Percentiles rank a stretch among this genome's conserved stretches.
phyloP scores from a whole-genome alignment of 352 stramenopile genomes.

The Elongisporangium anandrum region DNA sequence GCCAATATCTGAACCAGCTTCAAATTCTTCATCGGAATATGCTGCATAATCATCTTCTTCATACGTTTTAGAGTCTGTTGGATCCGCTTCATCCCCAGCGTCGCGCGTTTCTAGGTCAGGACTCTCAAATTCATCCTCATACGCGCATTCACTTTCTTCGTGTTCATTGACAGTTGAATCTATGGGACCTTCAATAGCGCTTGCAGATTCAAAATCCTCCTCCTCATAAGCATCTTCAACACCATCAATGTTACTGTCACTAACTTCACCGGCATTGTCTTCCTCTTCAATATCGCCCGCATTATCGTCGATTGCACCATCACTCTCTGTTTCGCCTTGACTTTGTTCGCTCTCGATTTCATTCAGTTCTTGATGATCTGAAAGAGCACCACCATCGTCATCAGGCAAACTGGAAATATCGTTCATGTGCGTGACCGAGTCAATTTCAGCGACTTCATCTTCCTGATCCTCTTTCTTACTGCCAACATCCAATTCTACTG shows the following conservation, averaged over 20 bases:
- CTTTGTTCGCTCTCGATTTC: not conserved
- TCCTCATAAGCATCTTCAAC: constrained; percentile 2
- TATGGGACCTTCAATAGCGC: not conserved
- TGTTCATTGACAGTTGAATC: not conserved
- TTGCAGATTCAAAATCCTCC: constrained; percentile 1
- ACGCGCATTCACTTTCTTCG: not conserved
- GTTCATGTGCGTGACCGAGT: not conserved
- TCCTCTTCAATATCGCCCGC: constrained; percentile 1
- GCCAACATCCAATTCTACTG: constrained; percentile 4
- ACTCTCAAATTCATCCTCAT: constrained; percentile 10
- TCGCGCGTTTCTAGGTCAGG: constrained; percentile 2
- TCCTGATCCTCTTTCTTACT: constrained; percentile 3
- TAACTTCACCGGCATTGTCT: not conserved
- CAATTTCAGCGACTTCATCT: constrained; percentile 4
- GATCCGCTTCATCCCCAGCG: not conserved
- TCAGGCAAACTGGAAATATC: constrained; percentile 2
- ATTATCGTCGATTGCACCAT: not conserved
- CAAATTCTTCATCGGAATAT: constrained; percentile 21
- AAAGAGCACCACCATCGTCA: constrained; percentile 1
- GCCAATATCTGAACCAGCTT: constrained; percentile 2
- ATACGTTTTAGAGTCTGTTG: not conserved
- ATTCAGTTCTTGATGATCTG: constrained; percentile 9
- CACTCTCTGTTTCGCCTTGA: constrained; percentile 3
- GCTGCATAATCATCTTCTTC: constrained; percentile 1
- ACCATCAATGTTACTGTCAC: not conserved